Conservation (phyloP, 768 basidiomycete species). For the Lactarius deliciosus region DNA sequence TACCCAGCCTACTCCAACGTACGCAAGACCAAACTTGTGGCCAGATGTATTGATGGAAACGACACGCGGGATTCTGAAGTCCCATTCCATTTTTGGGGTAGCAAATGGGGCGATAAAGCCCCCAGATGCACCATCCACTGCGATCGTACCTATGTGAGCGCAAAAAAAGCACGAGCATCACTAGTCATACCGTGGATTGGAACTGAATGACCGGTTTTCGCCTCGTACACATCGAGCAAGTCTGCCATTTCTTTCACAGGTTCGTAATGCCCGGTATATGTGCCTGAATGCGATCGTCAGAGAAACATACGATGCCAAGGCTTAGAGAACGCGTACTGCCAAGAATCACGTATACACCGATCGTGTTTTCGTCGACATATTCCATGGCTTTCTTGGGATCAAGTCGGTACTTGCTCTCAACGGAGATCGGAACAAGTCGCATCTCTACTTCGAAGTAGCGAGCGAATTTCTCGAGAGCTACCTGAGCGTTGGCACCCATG, state of each 20-base stretch:
- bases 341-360: slow-evolving; percentile 64
- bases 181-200: slow-evolving; percentile 41
- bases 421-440: slow-evolving; percentile 61
- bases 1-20: slow-evolving; percentile 64
- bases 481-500: slow-evolving; percentile 70
- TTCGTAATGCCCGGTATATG: slow-evolving; percentile 63
- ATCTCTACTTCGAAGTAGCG: slow-evolving; percentile 66
- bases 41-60: slow-evolving; percentile 58
- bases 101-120: slow-evolving; percentile 66
- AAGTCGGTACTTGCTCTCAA: slow-evolving; percentile 75
- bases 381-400: slow-evolving; percentile 65
- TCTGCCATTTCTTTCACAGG: slow-evolving; percentile 84
- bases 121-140: slow-evolving; percentile 59
- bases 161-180: neutral
- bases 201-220: slow-evolving; percentile 43
- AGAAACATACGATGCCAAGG: neutral
- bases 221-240: slow-evolving; percentile 60
- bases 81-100: slow-evolving; percentile 54
- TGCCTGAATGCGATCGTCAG: slow-evolving; percentile 32
- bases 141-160: slow-evolving; percentile 29
- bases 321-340: slow-evolving; percentile 40
- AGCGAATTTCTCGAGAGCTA: slow-evolving; percentile 70
- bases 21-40: slow-evolving; percentile 59
- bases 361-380: slow-evolving; percentile 68
- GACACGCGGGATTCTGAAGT: slow-evolving; percentile 59